Evolutionary conservation across 2,329 filamentous ascomycete species (phyloP).

Genomic region (Tolypocladium ophioglossoides): DNA sequence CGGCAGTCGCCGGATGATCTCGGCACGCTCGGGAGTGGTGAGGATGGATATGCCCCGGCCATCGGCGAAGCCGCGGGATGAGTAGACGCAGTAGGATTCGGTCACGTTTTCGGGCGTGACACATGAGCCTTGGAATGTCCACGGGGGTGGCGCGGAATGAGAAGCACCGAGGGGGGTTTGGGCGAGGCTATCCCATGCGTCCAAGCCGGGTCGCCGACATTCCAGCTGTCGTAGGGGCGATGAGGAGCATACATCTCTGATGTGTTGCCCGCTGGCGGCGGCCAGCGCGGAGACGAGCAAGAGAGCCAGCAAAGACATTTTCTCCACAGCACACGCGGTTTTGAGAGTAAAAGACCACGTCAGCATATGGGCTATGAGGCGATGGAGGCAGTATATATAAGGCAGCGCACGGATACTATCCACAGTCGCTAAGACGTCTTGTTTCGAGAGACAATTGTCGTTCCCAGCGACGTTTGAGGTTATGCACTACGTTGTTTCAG

Average conservation of each 20-base stretch:
- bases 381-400: background rate
- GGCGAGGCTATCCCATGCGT: background rate
- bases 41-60: slow-evolving; percentile 27
- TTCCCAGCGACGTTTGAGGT: background rate
- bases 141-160: background rate
- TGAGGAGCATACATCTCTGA: background rate
- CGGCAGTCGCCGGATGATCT: slow-evolving; percentile 13
- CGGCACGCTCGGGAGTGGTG: slow-evolving; percentile 21
- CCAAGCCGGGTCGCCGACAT: background rate
- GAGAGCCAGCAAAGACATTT: background rate
- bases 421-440: background rate
- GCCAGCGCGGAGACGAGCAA: background rate
- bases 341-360: background rate
- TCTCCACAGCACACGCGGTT: background rate
- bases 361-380: too few relatives aligned
- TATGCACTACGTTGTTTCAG: background rate
- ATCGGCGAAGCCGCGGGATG: slow-evolving; percentile 21
- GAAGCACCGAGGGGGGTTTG: background rate
- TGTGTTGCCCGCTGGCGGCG: background rate
- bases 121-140: background rate
- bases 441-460: background rate
- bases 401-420: background rate
- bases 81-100: slow-evolving; percentile 21
- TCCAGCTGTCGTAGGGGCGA: background rate
- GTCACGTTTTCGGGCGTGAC: background rate